Conservation (phyloP, 2,329 filamentous ascomycete genomes). For the Cladosporium sp. region DNA sequence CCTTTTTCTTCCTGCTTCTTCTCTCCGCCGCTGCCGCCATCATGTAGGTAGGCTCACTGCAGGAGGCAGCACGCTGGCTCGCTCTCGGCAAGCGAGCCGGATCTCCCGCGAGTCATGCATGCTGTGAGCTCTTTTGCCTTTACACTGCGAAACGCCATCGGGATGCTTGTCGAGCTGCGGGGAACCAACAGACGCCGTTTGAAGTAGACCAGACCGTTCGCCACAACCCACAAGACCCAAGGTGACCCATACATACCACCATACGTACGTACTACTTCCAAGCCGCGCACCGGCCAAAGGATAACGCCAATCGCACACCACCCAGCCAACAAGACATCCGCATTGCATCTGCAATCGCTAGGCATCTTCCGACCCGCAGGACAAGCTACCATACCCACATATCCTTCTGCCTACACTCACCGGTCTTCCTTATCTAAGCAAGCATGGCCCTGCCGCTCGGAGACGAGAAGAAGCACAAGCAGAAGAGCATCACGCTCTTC, state of each 20-base stretch:
- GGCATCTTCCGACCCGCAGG: neutral
- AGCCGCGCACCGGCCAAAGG: too few species aligned
- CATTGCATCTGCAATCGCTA: neutral
- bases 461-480: conserved; percentile 16
- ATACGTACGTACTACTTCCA: too few species aligned
- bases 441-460: neutral
- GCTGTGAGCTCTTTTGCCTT: too few species aligned
- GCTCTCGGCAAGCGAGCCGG: neutral
- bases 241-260: too few species aligned
- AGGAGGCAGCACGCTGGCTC: neutral
- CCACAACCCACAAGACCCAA: too few species aligned
- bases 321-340: too few species aligned
- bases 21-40: neutral
- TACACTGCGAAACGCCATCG: too few species aligned
- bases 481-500: conserved; percentile 24
- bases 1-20: neutral
- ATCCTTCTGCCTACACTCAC: too few species aligned
- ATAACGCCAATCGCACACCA: too few species aligned
- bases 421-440: conserved; percentile 1
- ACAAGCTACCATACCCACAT: neutral
- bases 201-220: too few species aligned
- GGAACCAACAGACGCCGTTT: too few species aligned
- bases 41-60: neutral
- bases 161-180: too few species aligned
- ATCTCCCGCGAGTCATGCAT: neutral